These are phyloP conservation scores for Diplodia seriata DNA, from an alignment of 2,329 filamentous ascomycete genomes.

Conservation along the genomic window DNA sequence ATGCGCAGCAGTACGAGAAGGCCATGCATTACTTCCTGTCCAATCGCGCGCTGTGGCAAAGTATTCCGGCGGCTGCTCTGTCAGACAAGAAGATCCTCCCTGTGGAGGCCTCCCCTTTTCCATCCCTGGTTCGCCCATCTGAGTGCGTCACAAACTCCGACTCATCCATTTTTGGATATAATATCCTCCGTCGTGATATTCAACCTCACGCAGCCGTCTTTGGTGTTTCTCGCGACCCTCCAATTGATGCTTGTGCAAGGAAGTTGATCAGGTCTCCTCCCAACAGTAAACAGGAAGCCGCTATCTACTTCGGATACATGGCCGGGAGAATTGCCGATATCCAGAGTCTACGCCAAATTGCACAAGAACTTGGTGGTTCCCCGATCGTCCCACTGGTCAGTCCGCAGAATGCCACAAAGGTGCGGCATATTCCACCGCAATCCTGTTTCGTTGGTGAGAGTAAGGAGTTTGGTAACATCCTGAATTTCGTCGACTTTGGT, in stretches of 20 bases:
- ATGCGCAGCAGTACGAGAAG: constrained; percentile 16
- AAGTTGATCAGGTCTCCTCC: constrained; percentile 76
- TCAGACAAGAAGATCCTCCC: constrained; percentile 29
- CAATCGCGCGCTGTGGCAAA: constrained; percentile 28
- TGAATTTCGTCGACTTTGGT: constrained; percentile 97
- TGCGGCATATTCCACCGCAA: constrained; percentile 70
- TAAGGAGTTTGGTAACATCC: constrained; percentile 82
- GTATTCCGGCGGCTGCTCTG: constrained; percentile 3
- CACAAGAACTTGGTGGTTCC: constrained; percentile 67
- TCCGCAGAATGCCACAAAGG: constrained; percentile 50
- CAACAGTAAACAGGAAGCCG: constrained; percentile 68
- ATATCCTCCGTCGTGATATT: constrained; percentile 77
- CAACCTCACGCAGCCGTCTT: constrained; percentile 83
- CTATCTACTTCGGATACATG: constrained; percentile 82
- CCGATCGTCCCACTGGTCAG: constrained; percentile 72
- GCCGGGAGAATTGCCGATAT: constrained; percentile 78
- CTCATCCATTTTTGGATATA: constrained; percentile 79
- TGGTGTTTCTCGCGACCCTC: constrained; percentile 82
- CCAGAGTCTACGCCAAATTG: constrained; percentile 57
- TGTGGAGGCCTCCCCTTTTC: constrained; percentile 50
- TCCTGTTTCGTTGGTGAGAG: constrained; percentile 80
- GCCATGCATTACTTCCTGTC: constrained; percentile 24
- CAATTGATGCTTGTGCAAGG: constrained; percentile 77
- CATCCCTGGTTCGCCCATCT: constrained; percentile 71
- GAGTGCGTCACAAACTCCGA: constrained; percentile 83